Evolutionary conservation across 164 flowering plant genomes (phyloP), one percentile per base, ranked within the genome.

Genomic region (Magnolia officinalis): DNA sequence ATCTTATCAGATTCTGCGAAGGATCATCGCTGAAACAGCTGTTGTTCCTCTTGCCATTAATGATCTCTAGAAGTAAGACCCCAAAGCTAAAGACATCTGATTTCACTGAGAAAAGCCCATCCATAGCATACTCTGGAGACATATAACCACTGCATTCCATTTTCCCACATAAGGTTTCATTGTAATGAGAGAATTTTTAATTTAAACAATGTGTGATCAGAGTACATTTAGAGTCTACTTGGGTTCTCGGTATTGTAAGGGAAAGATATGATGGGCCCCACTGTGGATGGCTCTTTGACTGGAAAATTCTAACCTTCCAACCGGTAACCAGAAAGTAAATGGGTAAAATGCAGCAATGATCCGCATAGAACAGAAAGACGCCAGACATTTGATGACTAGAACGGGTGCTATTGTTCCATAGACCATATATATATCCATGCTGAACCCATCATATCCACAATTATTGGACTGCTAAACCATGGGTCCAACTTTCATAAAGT

Each of bases 1-100:
- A 31, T 67, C 70, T 14, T 11, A 24, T 67, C 45, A 67, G 26
- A 67, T 67, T 67, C 70, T 21, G 7, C 2, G 37, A 67, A n/a
- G 67, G 67, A 64, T 64, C 67, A 26, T 67, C 70, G 26, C 49
- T 24, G 45, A 24, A 67, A 21, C 4, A 67, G 49, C 23, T 1
- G 14, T 29, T 67, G 49, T 67, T 67, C 45, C 45, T 67, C 70
- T 67, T 67, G 18, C 70, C 70, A 29, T 24, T 67, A 29, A 67
- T 67, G 49, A 67, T 67, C 49, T 67, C 70, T 29, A 23, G 70
- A 8, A 67, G 19, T 26, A 67, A 1, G 70, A 67, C 70, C 18
- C 49, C 70, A 64, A 64, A 64, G 67, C 67, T 64, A 64, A 64
- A 64, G 21, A 64, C 21, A n/a, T 21, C 21, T n/a, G 26, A n/a